Base-by-base conservation (phyloP, 768 basidiomycete genomes). In the Xanthoconium purpureum region DNA sequence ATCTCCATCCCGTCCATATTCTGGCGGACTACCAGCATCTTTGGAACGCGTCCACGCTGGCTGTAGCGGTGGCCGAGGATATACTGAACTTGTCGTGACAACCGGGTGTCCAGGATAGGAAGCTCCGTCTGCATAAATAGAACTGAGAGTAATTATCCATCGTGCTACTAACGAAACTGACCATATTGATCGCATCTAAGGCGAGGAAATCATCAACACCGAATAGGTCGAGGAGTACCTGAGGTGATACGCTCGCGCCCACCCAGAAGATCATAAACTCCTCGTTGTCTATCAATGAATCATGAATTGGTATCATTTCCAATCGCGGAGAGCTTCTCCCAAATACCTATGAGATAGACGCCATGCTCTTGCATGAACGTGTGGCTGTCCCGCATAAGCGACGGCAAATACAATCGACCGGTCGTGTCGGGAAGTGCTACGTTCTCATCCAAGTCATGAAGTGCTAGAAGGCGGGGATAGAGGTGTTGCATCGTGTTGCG, bases 1-100 rank as follows among this genome's bases (percentile, higher is more conserved):
- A 98, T 83, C 75, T 99, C 96, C 50, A 84, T 76, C 13, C 84
- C 96, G 66, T 99, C 97, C 69, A 94, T 77, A 67, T 97, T 92
- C 69, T 98, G 97, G 10, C 97, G 83, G 0, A 91, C 91, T 29
- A 98, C 79, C 36, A 84, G 74, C 62, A 94, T 76, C 67, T 84
- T 89, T 8, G 78, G 75, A 35, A 70, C 63, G 5, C 83, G 79
- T 15, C 80, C 78, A 33, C 87, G 80, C 55, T 84, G 80, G 3
- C 73, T 64, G 50, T 78, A 76, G 24, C 91, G 83, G 61, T 86
- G 76, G 0, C 82, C 79, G n/a, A 99, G 74, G 63, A 99, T 85
- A 70, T 94, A 94, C 55, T 84, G 84, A 2, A 96, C 79, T 75
- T 97, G 96, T 5, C 74, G 79, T 0, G 97, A 98, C 6, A 98